Evolutionary conservation across 805 yeast genomes (phyloP).

Genomic region (Metschnikowia cerradonensis): DNA sequence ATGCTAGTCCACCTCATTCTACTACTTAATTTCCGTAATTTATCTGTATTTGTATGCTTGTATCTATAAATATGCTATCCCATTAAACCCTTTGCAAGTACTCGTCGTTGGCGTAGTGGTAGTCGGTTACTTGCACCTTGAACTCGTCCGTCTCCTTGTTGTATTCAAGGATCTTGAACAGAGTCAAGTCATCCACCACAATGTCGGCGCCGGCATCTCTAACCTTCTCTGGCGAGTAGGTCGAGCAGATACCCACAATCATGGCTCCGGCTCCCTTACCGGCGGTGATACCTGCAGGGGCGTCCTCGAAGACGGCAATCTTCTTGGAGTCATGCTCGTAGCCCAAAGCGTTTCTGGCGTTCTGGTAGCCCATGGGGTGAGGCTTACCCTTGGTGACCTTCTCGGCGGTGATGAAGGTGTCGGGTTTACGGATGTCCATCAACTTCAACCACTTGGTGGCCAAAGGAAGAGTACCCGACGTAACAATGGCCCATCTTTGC

Average conservation of each 20-base stretch:
- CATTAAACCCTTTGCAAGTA: constrained; percentile 23
- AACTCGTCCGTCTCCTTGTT: constrained; percentile 39
- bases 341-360: constrained; percentile 49
- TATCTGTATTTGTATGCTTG: neutral
- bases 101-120: constrained; percentile 42
- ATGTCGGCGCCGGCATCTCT: constrained; percentile 76
- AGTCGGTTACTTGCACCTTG: constrained; percentile 38
- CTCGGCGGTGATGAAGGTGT: constrained; percentile 77
- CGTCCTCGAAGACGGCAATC: constrained; percentile 78
- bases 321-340: constrained; percentile 32
- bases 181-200: constrained; percentile 69
- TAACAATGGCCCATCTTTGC: constrained; percentile 81
- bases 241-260: constrained; percentile 79
- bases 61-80: constrained; percentile 7
- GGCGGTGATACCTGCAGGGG: constrained; percentile 82
- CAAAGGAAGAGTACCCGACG: constrained; percentile 74
- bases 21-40: too few relatives aligned
- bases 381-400: constrained; percentile 80
- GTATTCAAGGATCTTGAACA: constrained; percentile 57
- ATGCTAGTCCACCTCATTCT: too few relatives aligned
- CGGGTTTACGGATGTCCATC: constrained; percentile 58
- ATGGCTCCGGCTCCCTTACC: constrained; percentile 82
- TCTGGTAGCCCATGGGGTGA: constrained; percentile 75
- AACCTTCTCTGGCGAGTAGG: constrained; percentile 66
- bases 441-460: constrained; percentile 77